A percentile compares a stretch with the other conserved stretches of the same genome.
Evolutionary conservation across 2,329 filamentous ascomycete genomes (phyloP).

Genomic region (Triangularia verruculosa): DNA sequence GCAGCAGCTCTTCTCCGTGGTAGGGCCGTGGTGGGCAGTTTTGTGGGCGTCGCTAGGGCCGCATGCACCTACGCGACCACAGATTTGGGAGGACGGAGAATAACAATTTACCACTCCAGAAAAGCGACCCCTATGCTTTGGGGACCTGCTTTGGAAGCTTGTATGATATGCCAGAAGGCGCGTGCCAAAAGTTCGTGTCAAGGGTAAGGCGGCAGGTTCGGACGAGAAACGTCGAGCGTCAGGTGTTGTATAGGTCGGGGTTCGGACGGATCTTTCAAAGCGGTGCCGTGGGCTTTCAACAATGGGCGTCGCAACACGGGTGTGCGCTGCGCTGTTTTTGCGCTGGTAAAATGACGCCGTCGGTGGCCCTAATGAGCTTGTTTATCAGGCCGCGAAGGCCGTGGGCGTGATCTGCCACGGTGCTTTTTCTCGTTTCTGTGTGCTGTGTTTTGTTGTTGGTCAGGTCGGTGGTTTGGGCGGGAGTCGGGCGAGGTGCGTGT

Average conservation of each 20-base stretch:
- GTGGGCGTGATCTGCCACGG: background rate
- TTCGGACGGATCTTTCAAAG: background rate
- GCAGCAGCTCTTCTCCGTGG: conserved; percentile 7
- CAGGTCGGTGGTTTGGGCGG: background rate
- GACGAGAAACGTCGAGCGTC: background rate
- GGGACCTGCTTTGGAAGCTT: background rate
- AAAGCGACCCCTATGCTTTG: background rate
- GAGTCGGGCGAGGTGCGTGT: conserved; percentile 1
- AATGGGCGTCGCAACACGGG: background rate
- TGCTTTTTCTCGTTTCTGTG: too few relatives aligned
- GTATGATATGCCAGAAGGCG: background rate
- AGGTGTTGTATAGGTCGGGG: background rate
- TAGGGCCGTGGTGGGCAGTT: conserved; percentile 26
- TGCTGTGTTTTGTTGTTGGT: background rate
- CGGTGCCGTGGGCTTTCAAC: background rate
- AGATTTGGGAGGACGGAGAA: background rate
- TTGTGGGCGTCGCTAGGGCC: conserved; percentile 27
- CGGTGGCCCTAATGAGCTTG: too few relatives aligned
- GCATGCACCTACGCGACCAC: conserved; percentile 24
- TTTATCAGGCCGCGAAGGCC: too few relatives aligned
- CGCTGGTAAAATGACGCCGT: background rate
- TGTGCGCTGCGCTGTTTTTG: background rate
- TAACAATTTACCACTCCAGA: background rate
- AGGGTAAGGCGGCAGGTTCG: background rate
- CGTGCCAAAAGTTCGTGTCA: background rate